Evolutionary conservation across 257 asterid species (phyloP).

Genomic region (Solanum arcanum): DNA sequence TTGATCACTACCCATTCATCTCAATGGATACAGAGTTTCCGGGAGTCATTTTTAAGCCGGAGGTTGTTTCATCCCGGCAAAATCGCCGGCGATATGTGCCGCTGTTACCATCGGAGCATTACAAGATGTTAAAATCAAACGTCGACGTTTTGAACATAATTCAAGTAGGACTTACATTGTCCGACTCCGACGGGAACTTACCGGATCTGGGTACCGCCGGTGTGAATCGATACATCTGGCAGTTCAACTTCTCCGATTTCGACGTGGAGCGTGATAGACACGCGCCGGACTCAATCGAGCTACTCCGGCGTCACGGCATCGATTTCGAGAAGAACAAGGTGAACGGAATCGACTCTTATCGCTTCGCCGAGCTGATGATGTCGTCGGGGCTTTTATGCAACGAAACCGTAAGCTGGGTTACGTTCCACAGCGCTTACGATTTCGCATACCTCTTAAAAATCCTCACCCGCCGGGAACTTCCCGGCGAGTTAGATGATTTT

Average conservation of each 20-base stretch:
- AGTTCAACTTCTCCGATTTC: constrained; percentile 72
- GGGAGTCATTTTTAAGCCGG: constrained; percentile 50
- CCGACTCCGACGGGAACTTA: constrained; percentile 53
- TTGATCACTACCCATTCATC: constrained; percentile 25
- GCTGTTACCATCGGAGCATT: constrained; percentile 32
- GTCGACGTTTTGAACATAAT: constrained; percentile 58
- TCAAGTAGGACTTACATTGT: constrained; percentile 66
- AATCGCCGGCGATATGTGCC: constrained; percentile 7
- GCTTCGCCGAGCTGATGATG: constrained; percentile 50
- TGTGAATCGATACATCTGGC: constrained; percentile 41
- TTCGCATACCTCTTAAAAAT: constrained; percentile 57
- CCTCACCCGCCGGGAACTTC: constrained; percentile 49
- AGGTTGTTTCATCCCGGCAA: background rate
- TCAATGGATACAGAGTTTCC: constrained; percentile 60
- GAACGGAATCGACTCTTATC: constrained; percentile 38
- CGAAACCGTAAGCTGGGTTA: constrained; percentile 49
- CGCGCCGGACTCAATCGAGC: constrained; percentile 54
- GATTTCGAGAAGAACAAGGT: constrained; percentile 38
- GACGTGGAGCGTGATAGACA: constrained; percentile 50
- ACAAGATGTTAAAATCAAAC: constrained; percentile 50
- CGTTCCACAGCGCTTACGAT: constrained; percentile 76
- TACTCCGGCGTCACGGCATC: constrained; percentile 39
- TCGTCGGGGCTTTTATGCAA: constrained; percentile 54
- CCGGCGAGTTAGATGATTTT: constrained; percentile 30
- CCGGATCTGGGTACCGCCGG: constrained; percentile 44